These are phyloP conservation scores for Irpex sp. DNA, from an alignment of 1,284 basidiomycete species.

Conservation along the genomic window DNA sequence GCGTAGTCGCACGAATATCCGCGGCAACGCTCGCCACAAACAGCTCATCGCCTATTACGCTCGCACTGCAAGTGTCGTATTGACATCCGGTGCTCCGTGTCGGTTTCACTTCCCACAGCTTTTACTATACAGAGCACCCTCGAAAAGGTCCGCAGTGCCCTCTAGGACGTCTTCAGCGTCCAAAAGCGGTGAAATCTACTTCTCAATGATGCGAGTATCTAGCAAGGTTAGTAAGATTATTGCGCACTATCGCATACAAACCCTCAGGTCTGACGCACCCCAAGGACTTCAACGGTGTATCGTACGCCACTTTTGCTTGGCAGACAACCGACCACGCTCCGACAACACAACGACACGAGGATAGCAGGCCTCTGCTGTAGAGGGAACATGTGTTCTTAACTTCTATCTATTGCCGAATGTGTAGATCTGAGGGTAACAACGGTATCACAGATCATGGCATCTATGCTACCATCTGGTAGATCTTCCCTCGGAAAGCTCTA, in stretches of 20 bases:
- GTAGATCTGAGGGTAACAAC: background rate
- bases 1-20: background rate
- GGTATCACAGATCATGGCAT: background rate
- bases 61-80: background rate
- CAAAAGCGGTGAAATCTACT: background rate
- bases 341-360: background rate
- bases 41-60: background rate
- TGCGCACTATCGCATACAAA: background rate
- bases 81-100: background rate
- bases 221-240: background rate
- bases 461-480: background rate
- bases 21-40: background rate
- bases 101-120: background rate
- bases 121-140: background rate
- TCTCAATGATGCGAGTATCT: background rate
- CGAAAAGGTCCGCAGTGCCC: background rate
- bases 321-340: background rate
- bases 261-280: background rate
- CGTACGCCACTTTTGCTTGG: background rate
- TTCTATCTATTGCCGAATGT: background rate
- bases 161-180: background rate
- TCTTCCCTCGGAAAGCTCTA: background rate
- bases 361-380: background rate
- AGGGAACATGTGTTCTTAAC: background rate
- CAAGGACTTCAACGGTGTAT: background rate